Base-by-base conservation (phyloP, 768 basidiomycete species). In the Podaxis mareebaensis region DNA sequence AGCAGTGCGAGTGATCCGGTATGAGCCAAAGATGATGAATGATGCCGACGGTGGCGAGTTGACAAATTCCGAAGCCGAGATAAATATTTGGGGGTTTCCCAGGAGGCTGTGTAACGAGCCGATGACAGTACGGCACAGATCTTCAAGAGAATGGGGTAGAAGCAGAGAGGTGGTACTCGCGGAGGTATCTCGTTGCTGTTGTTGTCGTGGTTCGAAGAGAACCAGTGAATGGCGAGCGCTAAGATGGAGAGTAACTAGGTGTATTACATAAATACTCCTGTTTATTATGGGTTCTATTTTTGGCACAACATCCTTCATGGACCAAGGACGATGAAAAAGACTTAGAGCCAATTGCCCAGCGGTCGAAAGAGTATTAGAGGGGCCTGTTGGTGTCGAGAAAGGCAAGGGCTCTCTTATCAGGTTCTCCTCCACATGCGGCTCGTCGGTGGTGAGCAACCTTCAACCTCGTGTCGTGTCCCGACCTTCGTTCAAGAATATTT, bases 231-330 rank as follows among this genome's bases (percentile, higher is more conserved):
- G 7, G 3, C 44, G 15, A 10, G 44, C 44, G 44, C 15, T 46
- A 46, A 46, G 7, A 46, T 46, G 44, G 20, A 46, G 17, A 20
- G 20, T 8, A 54, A 54, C 53, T 30, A 6, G 30, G 33, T 7
- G 53, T 26, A 36, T 54, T 54, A 54, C 53, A 54, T 54, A 54
- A 54, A 8, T 36, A n/a, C 53, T 33, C 53, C 24, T 54, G 33
- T 54, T 28, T 33, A 26, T 17, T 36, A 2, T n/a, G 15, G 53
- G 53, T 10, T 33, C 44, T 46, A 46, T 46, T 46, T 46, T 46
- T 46, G 44, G 44, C 44, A 46, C 30, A 33, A 33, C 30, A 33
- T 33, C 30, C 30, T 33, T 33, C 30, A 1, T 10, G 30, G 30
- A 33, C 30, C 30, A 33, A 33, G 30, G 30, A 33, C 30, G 8